phyloP scores from a whole-genome alignment of 805 yeast genomes.

The Zygotorulaspora florentina region DNA sequence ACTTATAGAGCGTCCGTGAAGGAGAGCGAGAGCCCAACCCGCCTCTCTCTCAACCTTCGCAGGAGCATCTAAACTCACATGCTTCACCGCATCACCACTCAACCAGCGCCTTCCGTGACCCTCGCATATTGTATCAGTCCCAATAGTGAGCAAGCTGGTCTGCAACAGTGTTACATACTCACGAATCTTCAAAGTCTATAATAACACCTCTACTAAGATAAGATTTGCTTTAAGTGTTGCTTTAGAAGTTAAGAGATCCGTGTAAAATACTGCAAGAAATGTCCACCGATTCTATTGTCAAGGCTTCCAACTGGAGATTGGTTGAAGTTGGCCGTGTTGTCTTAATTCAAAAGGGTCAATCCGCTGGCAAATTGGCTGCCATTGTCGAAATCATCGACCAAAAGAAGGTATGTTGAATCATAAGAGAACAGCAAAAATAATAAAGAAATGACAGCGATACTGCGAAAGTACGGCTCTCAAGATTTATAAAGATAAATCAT shows the following conservation, averaged over 20 bases:
- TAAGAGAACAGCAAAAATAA: neutral
- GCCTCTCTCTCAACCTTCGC: no score
- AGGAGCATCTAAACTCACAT: no score
- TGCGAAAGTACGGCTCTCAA: no score
- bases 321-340: slow-evolving; percentile 99
- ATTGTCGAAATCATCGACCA: slow-evolving; percentile 99
- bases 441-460: neutral
- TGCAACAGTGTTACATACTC: neutral
- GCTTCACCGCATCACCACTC: no score
- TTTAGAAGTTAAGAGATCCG: slow-evolving; percentile 9
- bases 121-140: neutral
- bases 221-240: neutral
- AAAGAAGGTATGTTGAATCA: slow-evolving; percentile 75
- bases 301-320: slow-evolving; percentile 98
- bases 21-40: neutral
- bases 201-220: neutral
- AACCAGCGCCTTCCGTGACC: neutral
- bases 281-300: slow-evolving; percentile 74
- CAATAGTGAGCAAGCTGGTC: neutral
- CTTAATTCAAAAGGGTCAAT: slow-evolving; percentile 73
- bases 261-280: slow-evolving; percentile 36
- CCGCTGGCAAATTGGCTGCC: slow-evolving; percentile 83
- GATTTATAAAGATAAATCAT: no score
- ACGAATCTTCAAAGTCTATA: neutral
- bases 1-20: neutral